Conservation (phyloP, 192 early-diverging fungal genomes). For the Entomortierella lignicola region DNA sequence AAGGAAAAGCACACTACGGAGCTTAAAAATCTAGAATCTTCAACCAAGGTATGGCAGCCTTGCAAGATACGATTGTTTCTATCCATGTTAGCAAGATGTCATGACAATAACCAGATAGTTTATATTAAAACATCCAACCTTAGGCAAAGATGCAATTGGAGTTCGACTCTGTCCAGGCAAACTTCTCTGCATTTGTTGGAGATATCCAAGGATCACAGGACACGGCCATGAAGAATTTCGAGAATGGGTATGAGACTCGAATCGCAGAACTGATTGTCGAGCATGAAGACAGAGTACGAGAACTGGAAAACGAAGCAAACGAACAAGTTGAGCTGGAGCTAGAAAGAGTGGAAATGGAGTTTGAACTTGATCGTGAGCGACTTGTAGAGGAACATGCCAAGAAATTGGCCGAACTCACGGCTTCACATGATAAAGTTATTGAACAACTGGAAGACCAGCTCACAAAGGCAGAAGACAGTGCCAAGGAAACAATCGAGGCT, state of each 20-base stretch:
- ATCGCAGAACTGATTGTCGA: conserved; percentile 50
- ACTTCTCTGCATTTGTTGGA: conserved; percentile 36
- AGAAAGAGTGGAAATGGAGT: conserved; percentile 43
- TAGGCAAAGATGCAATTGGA: conserved; percentile 34
- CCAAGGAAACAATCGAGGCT: conserved; percentile 7
- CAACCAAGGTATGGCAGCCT: conserved; percentile 15
- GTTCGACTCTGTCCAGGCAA: conserved; percentile 17
- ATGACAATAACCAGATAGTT: neutral
- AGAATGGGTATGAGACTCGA: conserved; percentile 25
- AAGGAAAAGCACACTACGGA: conserved; percentile 19
- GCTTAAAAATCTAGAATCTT: conserved; percentile 4
- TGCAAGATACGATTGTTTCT: neutral
- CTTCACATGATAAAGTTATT: conserved; percentile 8
- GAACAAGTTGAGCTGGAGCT: conserved; percentile 34
- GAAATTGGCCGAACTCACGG: conserved; percentile 8
- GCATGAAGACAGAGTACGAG: conserved; percentile 32
- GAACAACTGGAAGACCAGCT: conserved; percentile 28
- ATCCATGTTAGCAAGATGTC: too few species aligned
- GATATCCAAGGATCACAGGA: conserved; percentile 28
- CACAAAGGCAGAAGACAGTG: conserved; percentile 10
- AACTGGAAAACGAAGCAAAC: conserved; percentile 42
- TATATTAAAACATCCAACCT: neutral
- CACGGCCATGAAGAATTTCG: conserved; percentile 4
- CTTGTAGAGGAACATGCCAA: conserved; percentile 12
- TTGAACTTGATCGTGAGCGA: conserved; percentile 29